Evolutionary conservation across 768 basidiomycete genomes (phyloP).

Genomic region (Rhodotorula kratochvilovae): DNA sequence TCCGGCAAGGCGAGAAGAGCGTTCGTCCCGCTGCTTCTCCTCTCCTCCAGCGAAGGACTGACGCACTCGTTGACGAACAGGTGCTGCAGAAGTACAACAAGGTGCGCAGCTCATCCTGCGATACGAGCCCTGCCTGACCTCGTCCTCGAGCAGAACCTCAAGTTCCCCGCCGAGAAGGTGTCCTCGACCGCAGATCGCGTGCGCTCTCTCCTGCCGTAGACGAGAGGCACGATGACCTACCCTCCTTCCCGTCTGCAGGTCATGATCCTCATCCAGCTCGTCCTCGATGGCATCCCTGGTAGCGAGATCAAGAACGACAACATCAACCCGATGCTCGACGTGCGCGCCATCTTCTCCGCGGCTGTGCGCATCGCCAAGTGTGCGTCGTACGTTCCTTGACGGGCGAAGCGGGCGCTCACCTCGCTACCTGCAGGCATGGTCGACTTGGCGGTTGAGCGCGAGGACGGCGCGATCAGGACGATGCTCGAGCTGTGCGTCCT

Average conservation of each 20-base stretch:
- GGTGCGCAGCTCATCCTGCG: conserved; percentile 45
- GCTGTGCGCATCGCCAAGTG: conserved; percentile 71
- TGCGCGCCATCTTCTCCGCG: conserved; percentile 66
- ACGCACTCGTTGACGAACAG: background rate
- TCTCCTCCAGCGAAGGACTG: too few species aligned
- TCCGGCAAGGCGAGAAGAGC: conserved; percentile 71
- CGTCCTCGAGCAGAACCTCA: conserved; percentile 58
- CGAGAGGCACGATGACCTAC: too few species aligned
- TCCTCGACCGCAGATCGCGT: conserved; percentile 67
- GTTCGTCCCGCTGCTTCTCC: conserved; percentile 47
- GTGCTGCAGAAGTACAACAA: conserved; percentile 58
- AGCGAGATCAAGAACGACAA: conserved; percentile 69
- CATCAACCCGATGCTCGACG: conserved; percentile 64
- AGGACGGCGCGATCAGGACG: conserved; percentile 65
- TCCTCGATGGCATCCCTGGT: conserved; percentile 44
- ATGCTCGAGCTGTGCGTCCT: conserved; percentile 67
- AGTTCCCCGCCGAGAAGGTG: conserved; percentile 71
- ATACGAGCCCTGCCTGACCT: conserved; percentile 8
- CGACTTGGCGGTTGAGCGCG: conserved; percentile 66
- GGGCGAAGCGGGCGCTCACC: background rate
- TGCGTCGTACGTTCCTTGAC: conserved; percentile 42
- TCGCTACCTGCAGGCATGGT: conserved; percentile 58
- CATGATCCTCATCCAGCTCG: conserved; percentile 38
- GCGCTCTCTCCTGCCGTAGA: conserved; percentile 47
- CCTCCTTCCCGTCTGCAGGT: background rate